phyloP scores from a whole-genome alignment of 257 asterid species.

The Petunia secreta region DNA sequence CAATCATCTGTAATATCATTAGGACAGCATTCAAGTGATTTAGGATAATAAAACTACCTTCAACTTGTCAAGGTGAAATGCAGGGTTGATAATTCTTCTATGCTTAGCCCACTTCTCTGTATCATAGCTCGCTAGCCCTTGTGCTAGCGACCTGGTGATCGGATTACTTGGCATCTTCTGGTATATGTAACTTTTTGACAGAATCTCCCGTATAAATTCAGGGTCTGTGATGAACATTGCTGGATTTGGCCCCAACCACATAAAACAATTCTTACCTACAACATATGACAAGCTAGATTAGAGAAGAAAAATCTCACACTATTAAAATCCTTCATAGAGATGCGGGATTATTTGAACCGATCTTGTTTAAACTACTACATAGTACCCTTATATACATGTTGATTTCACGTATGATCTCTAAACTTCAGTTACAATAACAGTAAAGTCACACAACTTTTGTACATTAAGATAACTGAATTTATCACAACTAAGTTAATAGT shows the following conservation, averaged over 20 bases:
- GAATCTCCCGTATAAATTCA: constrained; percentile 43
- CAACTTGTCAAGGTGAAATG: constrained; percentile 50
- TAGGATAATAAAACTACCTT: constrained; percentile 30
- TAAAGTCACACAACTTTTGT: too few species aligned
- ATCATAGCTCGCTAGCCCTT: constrained; percentile 46
- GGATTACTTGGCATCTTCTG: constrained; percentile 43
- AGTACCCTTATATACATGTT: too few species aligned
- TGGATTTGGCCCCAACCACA: constrained; percentile 52
- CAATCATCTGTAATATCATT: too few species aligned
- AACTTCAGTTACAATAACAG: too few species aligned
- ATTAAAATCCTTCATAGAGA: too few species aligned
- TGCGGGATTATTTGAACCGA: too few species aligned
- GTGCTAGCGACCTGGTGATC: constrained; percentile 35
- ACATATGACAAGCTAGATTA: not conserved
- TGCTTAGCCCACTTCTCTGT: constrained; percentile 50
- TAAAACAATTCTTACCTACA: constrained; percentile 40
- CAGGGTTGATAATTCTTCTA: constrained; percentile 45
- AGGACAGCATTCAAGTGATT: too few species aligned
- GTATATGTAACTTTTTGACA: constrained; percentile 32
- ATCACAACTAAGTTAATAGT: too few species aligned
- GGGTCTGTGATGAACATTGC: constrained; percentile 39
- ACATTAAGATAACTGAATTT: too few species aligned
- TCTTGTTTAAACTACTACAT: too few species aligned
- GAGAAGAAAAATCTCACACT: too few species aligned
- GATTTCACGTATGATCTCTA: too few species aligned